Conservation (phyloP, 768 basidiomycete species). For the Hericium rajendrae region DNA sequence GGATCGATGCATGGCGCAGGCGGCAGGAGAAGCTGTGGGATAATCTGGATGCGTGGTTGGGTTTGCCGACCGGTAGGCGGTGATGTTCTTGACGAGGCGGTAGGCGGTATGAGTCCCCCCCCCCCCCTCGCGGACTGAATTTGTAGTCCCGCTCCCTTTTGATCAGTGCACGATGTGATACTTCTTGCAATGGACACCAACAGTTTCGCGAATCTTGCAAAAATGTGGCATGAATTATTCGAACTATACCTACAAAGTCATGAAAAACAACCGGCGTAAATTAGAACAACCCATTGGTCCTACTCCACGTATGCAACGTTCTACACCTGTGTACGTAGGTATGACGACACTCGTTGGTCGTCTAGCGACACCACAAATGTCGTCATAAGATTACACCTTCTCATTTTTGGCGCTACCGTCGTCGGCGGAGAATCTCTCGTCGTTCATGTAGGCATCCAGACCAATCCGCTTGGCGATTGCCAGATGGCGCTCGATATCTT, state of each 20-base stretch:
- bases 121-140: too few species aligned
- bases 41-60: constrained; percentile 10
- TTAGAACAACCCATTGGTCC: background rate
- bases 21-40: constrained; percentile 10
- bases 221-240: background rate
- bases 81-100: too few species aligned
- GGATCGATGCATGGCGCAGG: constrained; percentile 21
- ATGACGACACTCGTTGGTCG: background rate
- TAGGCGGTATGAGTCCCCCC: too few species aligned
- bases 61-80: background rate
- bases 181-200: too few species aligned
- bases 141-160: too few species aligned
- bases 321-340: background rate
- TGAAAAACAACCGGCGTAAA: background rate
- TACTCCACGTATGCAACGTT: too few species aligned
- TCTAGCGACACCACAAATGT: background rate
- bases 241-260: background rate
- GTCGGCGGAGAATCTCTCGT: constrained; percentile 7
- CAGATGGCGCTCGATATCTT: constrained; percentile 41
- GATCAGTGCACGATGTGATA: too few species aligned
- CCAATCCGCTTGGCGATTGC: constrained; percentile 58
- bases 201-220: too few species aligned
- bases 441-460: constrained; percentile 28
- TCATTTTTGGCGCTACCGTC: background rate
- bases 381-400: background rate